phyloP scores from a whole-genome alignment of 805 yeast genomes.

The Yarrowia osloensis region DNA sequence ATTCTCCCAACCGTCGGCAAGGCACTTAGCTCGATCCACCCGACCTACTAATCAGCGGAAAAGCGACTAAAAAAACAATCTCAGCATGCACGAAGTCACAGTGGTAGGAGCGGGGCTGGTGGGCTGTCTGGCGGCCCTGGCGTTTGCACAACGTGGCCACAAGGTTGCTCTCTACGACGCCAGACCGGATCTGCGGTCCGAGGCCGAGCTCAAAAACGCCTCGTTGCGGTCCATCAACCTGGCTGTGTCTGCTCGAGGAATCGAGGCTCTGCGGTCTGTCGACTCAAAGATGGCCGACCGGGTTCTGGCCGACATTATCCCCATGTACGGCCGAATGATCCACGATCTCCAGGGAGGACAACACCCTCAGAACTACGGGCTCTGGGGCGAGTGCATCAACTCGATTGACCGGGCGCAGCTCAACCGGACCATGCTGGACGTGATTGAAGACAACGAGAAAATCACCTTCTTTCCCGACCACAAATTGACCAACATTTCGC shows the following conservation, averaged over 20 bases:
- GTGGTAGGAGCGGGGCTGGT: slow-evolving; percentile 90
- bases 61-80: background rate
- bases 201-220: slow-evolving; percentile 35
- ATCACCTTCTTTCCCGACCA: slow-evolving; percentile 56
- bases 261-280: slow-evolving; percentile 63
- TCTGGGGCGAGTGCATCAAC: slow-evolving; percentile 79
- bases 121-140: slow-evolving; percentile 82
- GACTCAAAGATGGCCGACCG: slow-evolving; percentile 59
- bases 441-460: slow-evolving; percentile 52
- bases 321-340: slow-evolving; percentile 89
- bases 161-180: slow-evolving; percentile 71
- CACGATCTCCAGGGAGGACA: slow-evolving; percentile 67
- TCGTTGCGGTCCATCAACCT: slow-evolving; percentile 66
- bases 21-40: background rate
- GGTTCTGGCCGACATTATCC: slow-evolving; percentile 64
- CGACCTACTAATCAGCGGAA: background rate
- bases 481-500: slow-evolving; percentile 51
- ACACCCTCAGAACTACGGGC: slow-evolving; percentile 73
- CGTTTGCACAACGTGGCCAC: slow-evolving; percentile 70
- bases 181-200: slow-evolving; percentile 64
- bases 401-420: slow-evolving; percentile 77
- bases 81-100: slow-evolving; percentile 33
- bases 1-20: too few relatives aligned
- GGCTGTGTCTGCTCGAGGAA: slow-evolving; percentile 86
- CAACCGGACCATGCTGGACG: slow-evolving; percentile 66